phyloP scores from a whole-genome alignment of 164 flowering plant species.

The Vitis vinifera region DNA sequence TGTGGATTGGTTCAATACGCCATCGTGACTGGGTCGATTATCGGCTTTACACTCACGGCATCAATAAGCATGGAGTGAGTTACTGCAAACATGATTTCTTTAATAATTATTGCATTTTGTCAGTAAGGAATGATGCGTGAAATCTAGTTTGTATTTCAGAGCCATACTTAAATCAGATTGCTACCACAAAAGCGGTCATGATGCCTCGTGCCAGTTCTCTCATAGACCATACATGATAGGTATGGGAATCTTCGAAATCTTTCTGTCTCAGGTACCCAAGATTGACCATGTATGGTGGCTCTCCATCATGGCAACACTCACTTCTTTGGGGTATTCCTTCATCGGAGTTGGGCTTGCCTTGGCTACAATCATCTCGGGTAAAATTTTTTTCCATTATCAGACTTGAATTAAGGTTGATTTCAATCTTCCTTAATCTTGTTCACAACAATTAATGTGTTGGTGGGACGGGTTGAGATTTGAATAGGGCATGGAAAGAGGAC shows the following conservation, averaged over 20 bases:
- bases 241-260: conserved; percentile 37
- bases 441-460: too few relatives aligned
- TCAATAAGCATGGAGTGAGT: conserved; percentile 60
- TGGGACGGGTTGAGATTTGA: background rate
- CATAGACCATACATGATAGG: conserved; percentile 34
- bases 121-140: too few relatives aligned
- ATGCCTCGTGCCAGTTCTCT: conserved; percentile 26
- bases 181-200: conserved; percentile 39
- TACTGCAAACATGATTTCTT: too few relatives aligned
- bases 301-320: conserved; percentile 42
- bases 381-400: too few relatives aligned
- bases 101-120: too few relatives aligned
- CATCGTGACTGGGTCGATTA: conserved; percentile 28
- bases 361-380: conserved; percentile 32
- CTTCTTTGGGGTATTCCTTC: conserved; percentile 49
- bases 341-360: conserved; percentile 44
- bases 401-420: too few relatives aligned
- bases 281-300: conserved; percentile 49
- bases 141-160: conserved; percentile 17
- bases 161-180: conserved; percentile 47
- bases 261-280: conserved; percentile 54
- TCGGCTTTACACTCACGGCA: conserved; percentile 54
- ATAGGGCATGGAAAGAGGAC: conserved; percentile 39
- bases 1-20: conserved; percentile 38
- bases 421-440: too few relatives aligned